These are phyloP conservation scores for Pascua sp. DNA, from an alignment of 1,284 basidiomycete species.

Conservation along the genomic window DNA sequence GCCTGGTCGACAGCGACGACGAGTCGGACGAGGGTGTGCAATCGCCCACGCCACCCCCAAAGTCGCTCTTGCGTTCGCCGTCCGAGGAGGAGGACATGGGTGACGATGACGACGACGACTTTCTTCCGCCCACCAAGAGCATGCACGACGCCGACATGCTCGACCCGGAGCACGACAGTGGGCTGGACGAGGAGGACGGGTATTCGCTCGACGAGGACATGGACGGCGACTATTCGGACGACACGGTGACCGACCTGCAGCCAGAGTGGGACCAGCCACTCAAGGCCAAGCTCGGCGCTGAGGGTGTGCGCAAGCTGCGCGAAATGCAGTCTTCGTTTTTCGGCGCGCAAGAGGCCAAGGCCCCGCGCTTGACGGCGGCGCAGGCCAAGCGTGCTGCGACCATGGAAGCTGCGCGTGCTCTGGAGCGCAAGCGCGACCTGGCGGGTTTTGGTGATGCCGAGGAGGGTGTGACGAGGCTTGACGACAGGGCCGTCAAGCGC, in stretches of 20 bases:
- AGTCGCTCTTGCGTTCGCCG: background rate
- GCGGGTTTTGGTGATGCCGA: conserved; percentile 59
- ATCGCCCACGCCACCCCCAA: conserved; percentile 11
- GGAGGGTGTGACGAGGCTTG: conserved; percentile 67
- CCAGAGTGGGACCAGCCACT: conserved; percentile 25
- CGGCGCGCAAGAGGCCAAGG: conserved; percentile 45
- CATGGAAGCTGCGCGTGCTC: conserved; percentile 7
- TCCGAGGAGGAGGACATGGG: conserved; percentile 1
- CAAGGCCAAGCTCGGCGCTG: conserved; percentile 57
- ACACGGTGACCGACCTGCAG: conserved; percentile 5
- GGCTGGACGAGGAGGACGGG: conserved; percentile 23
- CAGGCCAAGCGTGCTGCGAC: conserved; percentile 7
- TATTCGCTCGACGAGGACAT: conserved; percentile 13
- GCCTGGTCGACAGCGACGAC: conserved; percentile 43
- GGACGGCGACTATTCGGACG: conserved; percentile 35
- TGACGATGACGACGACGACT: conserved; percentile 32
- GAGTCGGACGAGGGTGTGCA: conserved; percentile 23
- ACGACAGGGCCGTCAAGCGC: conserved; percentile 63
- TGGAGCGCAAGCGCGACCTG: conserved; percentile 15
- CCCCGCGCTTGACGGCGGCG: background rate
- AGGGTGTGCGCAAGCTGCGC: conserved; percentile 71
- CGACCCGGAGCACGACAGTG: conserved; percentile 26
- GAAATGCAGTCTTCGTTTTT: conserved; percentile 90
- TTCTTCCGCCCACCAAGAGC: conserved; percentile 39
- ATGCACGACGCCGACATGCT: conserved; percentile 27